Percentiles rank a stretch among this genome's conserved stretches.
phyloP scores from a whole-genome alignment of 257 asterid genomes.

The Cordia subcordata region DNA sequence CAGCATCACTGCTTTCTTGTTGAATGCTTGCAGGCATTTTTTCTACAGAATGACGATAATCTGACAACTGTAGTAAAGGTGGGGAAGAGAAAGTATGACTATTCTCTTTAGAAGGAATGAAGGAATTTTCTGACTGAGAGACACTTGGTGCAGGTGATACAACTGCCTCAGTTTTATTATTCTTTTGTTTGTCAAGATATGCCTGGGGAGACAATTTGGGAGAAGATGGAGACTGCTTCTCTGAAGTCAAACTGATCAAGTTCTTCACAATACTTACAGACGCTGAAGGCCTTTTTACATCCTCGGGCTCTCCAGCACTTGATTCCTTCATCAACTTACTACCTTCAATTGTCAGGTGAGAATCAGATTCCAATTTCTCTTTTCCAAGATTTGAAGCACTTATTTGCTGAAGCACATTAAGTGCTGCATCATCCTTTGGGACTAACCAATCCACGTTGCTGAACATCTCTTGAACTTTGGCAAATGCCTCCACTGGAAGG shows the following conservation, averaged over 20 bases:
- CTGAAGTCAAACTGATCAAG: conserved; percentile 23
- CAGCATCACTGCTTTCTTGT: conserved; percentile 18
- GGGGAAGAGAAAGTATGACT: conserved; percentile 2
- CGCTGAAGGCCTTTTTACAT: conserved; percentile 27
- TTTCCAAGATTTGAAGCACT: conserved; percentile 21
- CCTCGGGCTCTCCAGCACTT: conserved; percentile 24
- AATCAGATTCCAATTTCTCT: conserved; percentile 33
- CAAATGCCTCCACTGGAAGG: conserved; percentile 94
- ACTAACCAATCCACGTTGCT: conserved; percentile 82
- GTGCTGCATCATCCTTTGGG: conserved; percentile 44
- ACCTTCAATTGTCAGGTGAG: conserved; percentile 21
- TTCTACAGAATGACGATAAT: conserved; percentile 18
- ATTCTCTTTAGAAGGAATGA: too few species aligned
- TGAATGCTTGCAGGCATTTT: conserved; percentile 17
- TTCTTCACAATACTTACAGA: conserved; percentile 28
- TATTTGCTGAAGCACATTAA: background rate
- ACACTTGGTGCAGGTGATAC: conserved; percentile 20
- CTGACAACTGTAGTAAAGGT: conserved; percentile 25
- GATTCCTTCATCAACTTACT: conserved; percentile 9
- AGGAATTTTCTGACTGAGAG: background rate
- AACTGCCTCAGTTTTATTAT: conserved; percentile 24
- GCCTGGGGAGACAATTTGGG: conserved; percentile 23
- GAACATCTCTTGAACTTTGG: conserved; percentile 80
- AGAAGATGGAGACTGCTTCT: conserved; percentile 26
- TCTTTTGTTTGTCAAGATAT: conserved; percentile 27